Evolutionary conservation across 495 filamentous ascomycete species (phyloP).

Genomic region (Hyaloscypha finlandica): DNA sequence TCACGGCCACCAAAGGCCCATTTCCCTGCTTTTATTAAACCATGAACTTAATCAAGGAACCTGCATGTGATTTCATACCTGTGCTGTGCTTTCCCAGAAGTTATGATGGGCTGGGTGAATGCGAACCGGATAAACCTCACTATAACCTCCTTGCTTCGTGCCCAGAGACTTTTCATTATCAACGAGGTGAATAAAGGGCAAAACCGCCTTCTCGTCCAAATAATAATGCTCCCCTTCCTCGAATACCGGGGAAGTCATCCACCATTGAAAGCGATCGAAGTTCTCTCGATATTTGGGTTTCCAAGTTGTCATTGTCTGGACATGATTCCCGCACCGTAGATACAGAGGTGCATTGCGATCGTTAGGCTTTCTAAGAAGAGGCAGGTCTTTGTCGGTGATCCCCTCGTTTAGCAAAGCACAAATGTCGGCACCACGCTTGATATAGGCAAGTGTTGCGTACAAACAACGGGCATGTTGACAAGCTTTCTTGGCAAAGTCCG

Average conservation of each 20-base stretch:
- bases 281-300: slow-evolving; percentile 17
- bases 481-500: slow-evolving; percentile 4
- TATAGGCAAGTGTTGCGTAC: slow-evolving; percentile 22
- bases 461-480: slow-evolving; percentile 12
- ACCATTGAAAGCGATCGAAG: slow-evolving; percentile 24
- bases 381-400: slow-evolving; percentile 19
- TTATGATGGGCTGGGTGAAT: slow-evolving; percentile 31
- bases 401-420: slow-evolving; percentile 20
- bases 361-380: slow-evolving; percentile 10
- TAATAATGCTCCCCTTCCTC: slow-evolving; percentile 6
- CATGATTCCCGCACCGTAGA: slow-evolving; percentile 1
- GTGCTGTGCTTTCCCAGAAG: slow-evolving; percentile 8
- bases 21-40: slow-evolving; percentile 13
- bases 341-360: slow-evolving; percentile 7
- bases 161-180: neutral
- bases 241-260: slow-evolving; percentile 23
- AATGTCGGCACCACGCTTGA: slow-evolving; percentile 23
- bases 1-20: slow-evolving; percentile 20
- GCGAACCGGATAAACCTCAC: slow-evolving; percentile 24
- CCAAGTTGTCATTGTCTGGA: slow-evolving; percentile 17
- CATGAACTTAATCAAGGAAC: neutral
- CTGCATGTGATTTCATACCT: neutral
- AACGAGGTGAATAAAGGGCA: slow-evolving; percentile 22
- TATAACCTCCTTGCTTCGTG: slow-evolving; percentile 23
- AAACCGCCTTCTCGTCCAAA: slow-evolving; percentile 11